Evolutionary conservation across 352 stramenopile genomes (phyloP), one percentile per base, ranked within the genome.

Genomic region (Aphanomyces stellatus): DNA sequence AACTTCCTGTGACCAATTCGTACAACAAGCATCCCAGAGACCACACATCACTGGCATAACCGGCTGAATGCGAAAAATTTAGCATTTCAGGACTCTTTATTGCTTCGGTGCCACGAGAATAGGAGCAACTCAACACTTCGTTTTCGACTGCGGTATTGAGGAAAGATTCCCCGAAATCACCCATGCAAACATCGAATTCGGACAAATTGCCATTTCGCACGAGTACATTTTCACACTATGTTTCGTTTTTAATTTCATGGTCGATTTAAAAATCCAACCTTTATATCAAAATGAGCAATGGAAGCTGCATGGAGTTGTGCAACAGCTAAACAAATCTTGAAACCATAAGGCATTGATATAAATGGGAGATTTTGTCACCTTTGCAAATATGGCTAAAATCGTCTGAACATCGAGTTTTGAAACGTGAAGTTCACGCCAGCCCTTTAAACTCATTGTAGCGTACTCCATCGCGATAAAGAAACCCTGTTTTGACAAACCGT

Each of bases 61-160:
- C 79, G n/a, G 89, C 72, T 25, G 53, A 69, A 4, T 66, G 63
- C 35, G 71, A 62, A 5, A 55, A 41, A 6, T 61, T 46, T 25
- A 91, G 65, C 68, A 90, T 88, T 59, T 92, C 83, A 6, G 83
- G 83, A 37, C 81, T 90, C 67, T 89, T 88, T 59, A 90, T 88
- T 2, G 83, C 81, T 67, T 92, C 83, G 0, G 83, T 92, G 8
- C 83, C 83, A 63, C 83, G 75, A 3, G 82, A 17, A 25, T 57
- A 49, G 27, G 33, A 27, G 42, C 46, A 55, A 24, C 46, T 41
- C 5, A 49, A 57, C 1, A 28, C n/a, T 3, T 55, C 27, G 33
- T 64, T 11, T 15, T 30, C 3, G 13, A 31, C 27, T 8, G n/a
- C 11, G 11, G 37, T 17, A 8, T 74, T 68, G 31, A 76, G 3